Base-by-base conservation (phyloP, 2,329 filamentous ascomycete genomes). In the Beauveria medogensis region DNA sequence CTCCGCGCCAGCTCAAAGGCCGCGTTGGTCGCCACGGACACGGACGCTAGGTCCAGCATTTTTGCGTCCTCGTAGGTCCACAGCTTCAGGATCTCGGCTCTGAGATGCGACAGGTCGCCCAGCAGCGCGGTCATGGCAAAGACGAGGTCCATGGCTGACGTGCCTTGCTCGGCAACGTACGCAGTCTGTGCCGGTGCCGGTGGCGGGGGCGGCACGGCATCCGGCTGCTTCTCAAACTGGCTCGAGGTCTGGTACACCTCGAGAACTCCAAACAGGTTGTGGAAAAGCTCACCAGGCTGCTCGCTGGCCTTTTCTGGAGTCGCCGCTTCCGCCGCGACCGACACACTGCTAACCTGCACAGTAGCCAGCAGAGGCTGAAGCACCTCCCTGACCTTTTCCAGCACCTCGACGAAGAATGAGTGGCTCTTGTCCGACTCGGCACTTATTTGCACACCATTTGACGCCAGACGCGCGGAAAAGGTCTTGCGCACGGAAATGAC, bases 1-100 rank as follows among this genome's bases (percentile, higher is more conserved):
- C 58, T 63, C 9, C 61, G 64, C 4, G 65, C 65, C 10, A 67
- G 7, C 22, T 65, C 67, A 30, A 68, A 67, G 0, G 65, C 62
- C 6, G 55, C 51, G 44, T 68, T 68, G 3, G 65, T 67, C 9
- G 67, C 65, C 0, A 68, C 18, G 5, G 65, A 41, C 1, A 55
- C 64, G n/a, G 64, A 64, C 5, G 65, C 65, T 22, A 67, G 65
- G 26, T 68, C 65, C 0, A 66, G 40, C 62, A 0, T 26, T n/a
- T 0, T 3, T 0, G 2, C 9, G 8, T 60, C 61, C 14, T 55
- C 55, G 8, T 2, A 5, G 12, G 18, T 12, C 66, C 65, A 68
- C 3, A 68, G 62, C 5, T 52, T 48, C 3, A 24, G n/a, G 0
- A 66, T 58, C 37, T 63, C 60, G 2, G 56, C 24, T 2, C 59